Evolutionary conservation across 257 asterid species (phyloP).

Genomic region (Fraxinus cuspidata): DNA sequence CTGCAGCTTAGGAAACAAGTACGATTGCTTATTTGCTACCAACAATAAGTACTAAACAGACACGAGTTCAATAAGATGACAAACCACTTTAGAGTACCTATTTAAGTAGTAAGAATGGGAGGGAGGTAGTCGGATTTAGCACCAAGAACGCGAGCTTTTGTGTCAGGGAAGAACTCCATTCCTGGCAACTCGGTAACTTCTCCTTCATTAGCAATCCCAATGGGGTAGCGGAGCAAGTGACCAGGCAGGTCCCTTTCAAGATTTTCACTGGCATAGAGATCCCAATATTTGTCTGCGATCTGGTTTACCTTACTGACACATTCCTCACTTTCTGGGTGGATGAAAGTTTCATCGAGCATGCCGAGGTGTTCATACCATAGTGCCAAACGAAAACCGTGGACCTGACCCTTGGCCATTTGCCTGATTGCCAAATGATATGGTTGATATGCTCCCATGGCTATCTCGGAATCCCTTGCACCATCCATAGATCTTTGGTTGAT

Average conservation of each 20-base stretch:
- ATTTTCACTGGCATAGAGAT: slow-evolving; percentile 65
- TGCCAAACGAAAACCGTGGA: slow-evolving; percentile 93
- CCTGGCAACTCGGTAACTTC: slow-evolving; percentile 77
- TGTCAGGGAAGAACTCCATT: slow-evolving; percentile 84
- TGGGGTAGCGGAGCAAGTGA: slow-evolving; percentile 90
- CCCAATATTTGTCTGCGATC: slow-evolving; percentile 80
- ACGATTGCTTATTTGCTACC: slow-evolving; percentile 11
- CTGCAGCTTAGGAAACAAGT: slow-evolving; percentile 18
- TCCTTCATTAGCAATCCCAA: slow-evolving; percentile 69
- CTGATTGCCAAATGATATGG: slow-evolving; percentile 64
- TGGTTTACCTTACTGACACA: slow-evolving; percentile 67
- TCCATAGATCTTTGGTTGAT: slow-evolving; percentile 98
- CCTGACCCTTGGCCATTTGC: slow-evolving; percentile 79
- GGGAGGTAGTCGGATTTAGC: slow-evolving; percentile 83
- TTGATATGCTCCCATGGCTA: slow-evolving; percentile 95
- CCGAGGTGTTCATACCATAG: slow-evolving; percentile 96
- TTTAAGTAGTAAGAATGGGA: slow-evolving; percentile 79
- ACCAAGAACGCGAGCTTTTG: slow-evolving; percentile 85
- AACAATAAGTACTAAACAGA: slow-evolving; percentile 7
- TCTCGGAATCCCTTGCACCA: slow-evolving; percentile 89
- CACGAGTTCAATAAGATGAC: not conserved
- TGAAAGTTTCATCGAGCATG: slow-evolving; percentile 73
- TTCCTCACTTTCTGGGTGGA: slow-evolving; percentile 69
- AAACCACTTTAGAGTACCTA: slow-evolving; percentile 11
- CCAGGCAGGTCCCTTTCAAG: slow-evolving; percentile 82